A percentile compares a stretch with the other conserved stretches of the same genome.
phyloP scores from a whole-genome alignment of 768 basidiomycete species.

The Daedaleopsis sinensis region DNA sequence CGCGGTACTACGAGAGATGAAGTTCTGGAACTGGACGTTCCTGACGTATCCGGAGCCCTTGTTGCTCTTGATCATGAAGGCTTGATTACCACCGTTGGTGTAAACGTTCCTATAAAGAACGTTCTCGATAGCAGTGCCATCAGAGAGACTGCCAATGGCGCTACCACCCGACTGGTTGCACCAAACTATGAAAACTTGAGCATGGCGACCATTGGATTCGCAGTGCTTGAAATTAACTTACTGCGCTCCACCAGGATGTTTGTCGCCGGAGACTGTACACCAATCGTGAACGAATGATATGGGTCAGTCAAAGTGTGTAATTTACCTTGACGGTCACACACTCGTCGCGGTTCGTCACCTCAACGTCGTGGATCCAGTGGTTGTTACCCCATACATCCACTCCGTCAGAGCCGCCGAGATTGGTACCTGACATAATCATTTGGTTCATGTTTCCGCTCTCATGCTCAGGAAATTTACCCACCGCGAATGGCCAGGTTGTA shows the following conservation, averaged over 20 bases:
- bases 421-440: constrained; percentile 8
- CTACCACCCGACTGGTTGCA: constrained; percentile 37
- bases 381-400: constrained; percentile 35
- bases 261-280: constrained; percentile 22
- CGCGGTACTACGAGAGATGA: constrained; percentile 30
- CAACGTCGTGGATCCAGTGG: constrained; percentile 37
- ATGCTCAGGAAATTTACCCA: neutral
- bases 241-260: constrained; percentile 34
- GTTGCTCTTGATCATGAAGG: constrained; percentile 35
- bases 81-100: constrained; percentile 34
- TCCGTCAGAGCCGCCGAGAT: constrained; percentile 35
- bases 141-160: constrained; percentile 32
- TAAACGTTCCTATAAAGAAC: constrained; percentile 33
- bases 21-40: constrained; percentile 34
- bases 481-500: constrained; percentile 37
- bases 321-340: constrained; percentile 36
- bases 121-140: constrained; percentile 31
- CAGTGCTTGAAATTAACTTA: neutral
- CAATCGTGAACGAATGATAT: neutral
- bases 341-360: constrained; percentile 36
- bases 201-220: no score
- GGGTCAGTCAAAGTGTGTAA: neutral
- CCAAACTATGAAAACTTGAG: constrained; percentile 22
- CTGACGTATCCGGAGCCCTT: constrained; percentile 28
- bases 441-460: no score